These are phyloP conservation scores for Aspergillus bombycis DNA, from an alignment of 2,329 filamentous ascomycete species.

Conservation along the genomic window DNA sequence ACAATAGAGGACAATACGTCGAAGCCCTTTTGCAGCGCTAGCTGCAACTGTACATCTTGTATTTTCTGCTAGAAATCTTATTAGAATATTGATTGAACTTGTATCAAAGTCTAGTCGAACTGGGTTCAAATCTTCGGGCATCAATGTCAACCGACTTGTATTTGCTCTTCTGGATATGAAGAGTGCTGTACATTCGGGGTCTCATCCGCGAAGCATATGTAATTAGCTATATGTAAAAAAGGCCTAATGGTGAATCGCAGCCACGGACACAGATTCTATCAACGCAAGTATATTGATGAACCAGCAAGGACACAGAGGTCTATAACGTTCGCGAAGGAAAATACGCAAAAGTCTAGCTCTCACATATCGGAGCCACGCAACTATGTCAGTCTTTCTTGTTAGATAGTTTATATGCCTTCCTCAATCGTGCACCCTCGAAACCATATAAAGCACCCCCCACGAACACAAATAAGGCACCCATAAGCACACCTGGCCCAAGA, in stretches of 20 bases:
- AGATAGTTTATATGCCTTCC: conserved; percentile 21
- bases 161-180: background rate
- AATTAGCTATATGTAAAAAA: background rate
- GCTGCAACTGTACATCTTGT: conserved; percentile 5
- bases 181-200: background rate
- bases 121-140: background rate
- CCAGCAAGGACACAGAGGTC: background rate
- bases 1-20: background rate
- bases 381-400: conserved; percentile 23
- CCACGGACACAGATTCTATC: background rate
- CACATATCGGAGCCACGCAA: background rate
- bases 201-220: background rate
- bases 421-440: conserved; percentile 60
- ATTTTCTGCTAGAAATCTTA: conserved; percentile 10
- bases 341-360: background rate
- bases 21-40: background rate
- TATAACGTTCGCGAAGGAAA: background rate
- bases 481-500: conserved; percentile 72
- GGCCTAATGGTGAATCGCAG: background rate
- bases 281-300: background rate
- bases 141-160: background rate
- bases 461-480: conserved; percentile 86
- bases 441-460: conserved; percentile 89
- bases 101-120: background rate
- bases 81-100: background rate